Evolutionary conservation across 1,139 yeast species (phyloP).

Genomic region (Kurtzmaniella quercitrusa): DNA sequence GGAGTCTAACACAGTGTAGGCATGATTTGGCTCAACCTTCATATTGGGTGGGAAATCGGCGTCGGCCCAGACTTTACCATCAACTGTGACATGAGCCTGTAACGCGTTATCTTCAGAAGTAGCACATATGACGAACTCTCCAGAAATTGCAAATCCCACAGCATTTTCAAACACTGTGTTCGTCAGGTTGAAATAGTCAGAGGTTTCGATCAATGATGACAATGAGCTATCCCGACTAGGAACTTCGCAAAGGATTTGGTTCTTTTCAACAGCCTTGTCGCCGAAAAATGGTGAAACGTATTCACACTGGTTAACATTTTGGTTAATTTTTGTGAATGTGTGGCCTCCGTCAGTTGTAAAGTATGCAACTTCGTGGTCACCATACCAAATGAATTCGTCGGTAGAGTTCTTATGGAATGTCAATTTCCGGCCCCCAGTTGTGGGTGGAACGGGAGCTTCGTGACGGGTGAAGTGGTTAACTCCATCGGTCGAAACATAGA

Average conservation of each 20-base stretch:
- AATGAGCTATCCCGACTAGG: conserved; percentile 18
- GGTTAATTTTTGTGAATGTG: conserved; percentile 49
- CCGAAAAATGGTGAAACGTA: conserved; percentile 56
- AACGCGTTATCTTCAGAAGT: conserved; percentile 44
- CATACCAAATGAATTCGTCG: conserved; percentile 66
- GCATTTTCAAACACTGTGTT: conserved; percentile 24
- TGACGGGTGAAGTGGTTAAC: conserved; percentile 50
- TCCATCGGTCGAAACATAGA: conserved; percentile 64
- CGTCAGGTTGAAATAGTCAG: conserved; percentile 22
- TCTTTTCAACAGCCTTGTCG: conserved; percentile 30
- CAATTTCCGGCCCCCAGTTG: conserved; percentile 29
- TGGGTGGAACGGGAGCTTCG: conserved; percentile 49
- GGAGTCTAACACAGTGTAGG: conserved; percentile 81
- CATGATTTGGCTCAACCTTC: conserved; percentile 60
- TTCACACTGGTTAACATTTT: conserved; percentile 57
- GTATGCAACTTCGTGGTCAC: conserved; percentile 51
- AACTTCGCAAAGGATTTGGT: conserved; percentile 62
- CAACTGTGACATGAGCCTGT: conserved; percentile 70
- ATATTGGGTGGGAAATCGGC: conserved; percentile 76
- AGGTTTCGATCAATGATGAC: conserved; percentile 13
- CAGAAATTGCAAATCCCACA: conserved; percentile 38
- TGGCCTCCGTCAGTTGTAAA: conserved; percentile 63
- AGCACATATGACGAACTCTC: conserved; percentile 67
- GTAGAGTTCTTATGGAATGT: conserved; percentile 56
- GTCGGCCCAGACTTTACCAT: conserved; percentile 76